Evolutionary conservation across 495 filamentous ascomycete genomes (phyloP).

Genomic region (Articulospora tetracladia): DNA sequence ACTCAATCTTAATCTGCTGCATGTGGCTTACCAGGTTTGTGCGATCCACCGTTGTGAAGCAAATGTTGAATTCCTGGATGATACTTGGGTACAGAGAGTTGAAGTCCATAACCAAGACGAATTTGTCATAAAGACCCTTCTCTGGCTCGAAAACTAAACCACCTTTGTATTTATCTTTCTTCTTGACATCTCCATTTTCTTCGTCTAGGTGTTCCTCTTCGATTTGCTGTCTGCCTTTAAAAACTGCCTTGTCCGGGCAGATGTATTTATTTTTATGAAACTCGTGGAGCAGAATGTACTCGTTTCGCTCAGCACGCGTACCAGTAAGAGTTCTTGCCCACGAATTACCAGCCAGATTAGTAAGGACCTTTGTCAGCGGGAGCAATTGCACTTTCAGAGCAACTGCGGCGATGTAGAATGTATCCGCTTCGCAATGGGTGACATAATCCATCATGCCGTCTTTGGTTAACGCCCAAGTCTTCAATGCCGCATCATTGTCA

Average conservation of each 20-base stretch:
- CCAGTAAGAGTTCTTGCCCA: slow-evolving; percentile 96
- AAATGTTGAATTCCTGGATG: slow-evolving; percentile 99
- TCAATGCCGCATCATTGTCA: slow-evolving; percentile 82
- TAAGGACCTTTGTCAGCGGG: slow-evolving; percentile 89
- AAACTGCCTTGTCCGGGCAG: slow-evolving; percentile 84
- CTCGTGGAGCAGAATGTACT: slow-evolving; percentile 97
- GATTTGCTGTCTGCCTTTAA: slow-evolving; percentile 61
- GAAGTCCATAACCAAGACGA: slow-evolving; percentile 98
- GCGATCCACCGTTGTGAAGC: slow-evolving; percentile 93
- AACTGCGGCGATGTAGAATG: slow-evolving; percentile 89
- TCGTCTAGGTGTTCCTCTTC: slow-evolving; percentile 72
- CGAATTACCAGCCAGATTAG: slow-evolving; percentile 95
- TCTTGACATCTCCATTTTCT: slow-evolving; percentile 69
- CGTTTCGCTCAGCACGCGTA: slow-evolving; percentile 94
- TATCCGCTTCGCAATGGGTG: slow-evolving; percentile 88
- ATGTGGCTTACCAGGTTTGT: slow-evolving; percentile 48
- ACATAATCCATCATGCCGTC: slow-evolving; percentile 91
- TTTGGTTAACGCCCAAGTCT: slow-evolving; percentile 79
- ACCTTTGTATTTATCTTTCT: slow-evolving; percentile 99
- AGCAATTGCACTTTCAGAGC: slow-evolving; percentile 87
- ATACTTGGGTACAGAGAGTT: slow-evolving; percentile 98
- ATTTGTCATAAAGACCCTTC: slow-evolving; percentile 94
- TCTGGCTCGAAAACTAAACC: slow-evolving; percentile 98
- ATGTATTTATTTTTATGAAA: slow-evolving; percentile 96
- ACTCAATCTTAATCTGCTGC: neutral